phyloP scores from a whole-genome alignment of 345 rosid species.

The Aquilaria sinensis region DNA sequence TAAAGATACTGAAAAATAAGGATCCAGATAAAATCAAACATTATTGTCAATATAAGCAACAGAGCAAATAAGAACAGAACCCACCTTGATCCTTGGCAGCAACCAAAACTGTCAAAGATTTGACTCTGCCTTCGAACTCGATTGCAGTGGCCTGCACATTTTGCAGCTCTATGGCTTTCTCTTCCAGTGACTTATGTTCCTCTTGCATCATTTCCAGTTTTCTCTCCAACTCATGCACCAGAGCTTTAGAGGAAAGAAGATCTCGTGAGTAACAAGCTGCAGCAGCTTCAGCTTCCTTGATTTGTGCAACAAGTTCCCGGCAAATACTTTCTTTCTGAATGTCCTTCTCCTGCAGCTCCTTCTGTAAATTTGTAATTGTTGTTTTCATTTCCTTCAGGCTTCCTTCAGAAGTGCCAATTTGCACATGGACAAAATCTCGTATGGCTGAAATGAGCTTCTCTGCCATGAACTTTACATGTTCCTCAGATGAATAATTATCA shows the following conservation, averaged over 20 bases:
- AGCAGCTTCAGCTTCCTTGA: slow-evolving; percentile 83
- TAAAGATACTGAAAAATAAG: slow-evolving; percentile 8
- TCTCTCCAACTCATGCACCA: slow-evolving; percentile 49
- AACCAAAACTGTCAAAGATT: slow-evolving; percentile 39
- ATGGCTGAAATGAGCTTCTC: slow-evolving; percentile 45
- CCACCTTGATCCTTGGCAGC: slow-evolving; percentile 86
- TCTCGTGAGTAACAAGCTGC: slow-evolving; percentile 50
- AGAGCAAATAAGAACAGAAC: slow-evolving; percentile 17
- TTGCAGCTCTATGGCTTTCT: slow-evolving; percentile 51
- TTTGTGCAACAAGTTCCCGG: slow-evolving; percentile 82
- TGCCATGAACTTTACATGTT: slow-evolving; percentile 43
- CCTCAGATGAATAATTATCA: slow-evolving; percentile 36
- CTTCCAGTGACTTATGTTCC: slow-evolving; percentile 46
- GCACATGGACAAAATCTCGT: slow-evolving; percentile 39
- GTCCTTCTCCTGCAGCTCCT: slow-evolving; percentile 91
- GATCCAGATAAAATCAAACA: slow-evolving; percentile 1
- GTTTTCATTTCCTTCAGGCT: slow-evolving; percentile 63
- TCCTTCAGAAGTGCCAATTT: slow-evolving; percentile 42
- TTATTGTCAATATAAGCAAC: slow-evolving; percentile 1
- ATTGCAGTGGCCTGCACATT: slow-evolving; percentile 39
- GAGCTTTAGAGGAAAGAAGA: slow-evolving; percentile 53
- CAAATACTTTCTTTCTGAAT: slow-evolving; percentile 71
- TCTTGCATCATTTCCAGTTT: slow-evolving; percentile 37
- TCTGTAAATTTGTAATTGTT: slow-evolving; percentile 63
- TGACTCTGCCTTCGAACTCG: slow-evolving; percentile 53